These are phyloP conservation scores for Venturia nashicola DNA, from an alignment of 2,329 filamentous ascomycete species.

Conservation along the genomic window DNA sequence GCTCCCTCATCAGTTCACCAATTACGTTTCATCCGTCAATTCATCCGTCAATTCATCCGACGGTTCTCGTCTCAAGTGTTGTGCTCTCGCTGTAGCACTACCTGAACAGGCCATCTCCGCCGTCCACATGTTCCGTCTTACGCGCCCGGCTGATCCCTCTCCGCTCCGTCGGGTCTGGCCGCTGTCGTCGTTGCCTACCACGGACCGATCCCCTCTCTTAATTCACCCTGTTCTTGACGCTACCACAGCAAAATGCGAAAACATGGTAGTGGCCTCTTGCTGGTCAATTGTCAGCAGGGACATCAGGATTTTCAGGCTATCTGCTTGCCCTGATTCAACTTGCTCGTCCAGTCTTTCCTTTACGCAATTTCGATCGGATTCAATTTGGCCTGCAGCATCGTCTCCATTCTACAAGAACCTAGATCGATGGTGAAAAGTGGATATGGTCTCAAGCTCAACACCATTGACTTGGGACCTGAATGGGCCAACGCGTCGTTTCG, in stretches of 20 bases:
- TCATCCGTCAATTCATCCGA: neutral
- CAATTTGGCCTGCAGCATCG: neutral
- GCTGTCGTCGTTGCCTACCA: constrained; percentile 16
- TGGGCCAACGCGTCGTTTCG: neutral
- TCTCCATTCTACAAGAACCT: neutral
- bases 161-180: constrained; percentile 24
- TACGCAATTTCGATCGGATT: neutral
- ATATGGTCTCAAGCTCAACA: neutral
- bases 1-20: neutral
- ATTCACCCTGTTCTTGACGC: neutral
- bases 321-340: neutral
- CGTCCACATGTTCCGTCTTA: constrained; percentile 14
- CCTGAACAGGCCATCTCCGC: neutral
- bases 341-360: neutral
- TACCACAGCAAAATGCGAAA: neutral
- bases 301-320: neutral
- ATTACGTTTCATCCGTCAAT: neutral
- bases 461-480: neutral
- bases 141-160: constrained; percentile 23
- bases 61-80: neutral
- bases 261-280: neutral
- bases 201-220: neutral
- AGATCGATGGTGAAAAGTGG: neutral
- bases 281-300: neutral
- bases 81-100: neutral